Evolutionary conservation across 352 stramenopile genomes (phyloP).

Genomic region (Pythium folliculosum): DNA sequence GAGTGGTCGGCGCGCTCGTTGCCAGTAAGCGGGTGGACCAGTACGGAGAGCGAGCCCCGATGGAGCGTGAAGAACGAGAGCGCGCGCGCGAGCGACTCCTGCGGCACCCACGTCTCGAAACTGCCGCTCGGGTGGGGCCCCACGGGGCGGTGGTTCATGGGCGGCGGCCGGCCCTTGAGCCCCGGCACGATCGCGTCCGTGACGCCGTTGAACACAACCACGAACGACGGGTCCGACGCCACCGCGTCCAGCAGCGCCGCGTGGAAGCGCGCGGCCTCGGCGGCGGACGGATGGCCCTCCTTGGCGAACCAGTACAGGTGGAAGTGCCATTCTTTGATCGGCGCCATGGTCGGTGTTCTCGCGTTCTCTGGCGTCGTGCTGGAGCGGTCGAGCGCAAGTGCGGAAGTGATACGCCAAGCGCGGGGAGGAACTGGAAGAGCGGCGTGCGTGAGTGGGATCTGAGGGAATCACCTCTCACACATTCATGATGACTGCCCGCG

Average conservation of each 20-base stretch:
- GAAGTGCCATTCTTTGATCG: slow-evolving; percentile 78
- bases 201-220: slow-evolving; percentile 62
- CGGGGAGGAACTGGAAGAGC: too few relatives aligned
- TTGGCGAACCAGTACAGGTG: slow-evolving; percentile 67
- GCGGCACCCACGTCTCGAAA: slow-evolving; percentile 72
- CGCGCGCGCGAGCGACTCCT: slow-evolving; percentile 55
- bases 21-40: slow-evolving; percentile 67
- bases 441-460: too few relatives aligned
- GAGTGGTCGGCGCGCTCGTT: slow-evolving; percentile 61
- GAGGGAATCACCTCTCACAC: background rate
- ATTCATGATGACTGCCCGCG: background rate
- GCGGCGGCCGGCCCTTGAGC: slow-evolving; percentile 31
- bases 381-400: background rate
- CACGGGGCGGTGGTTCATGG: slow-evolving; percentile 59
- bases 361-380: background rate
- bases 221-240: slow-evolving; percentile 45
- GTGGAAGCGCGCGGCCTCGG: slow-evolving; percentile 46
- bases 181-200: slow-evolving; percentile 38
- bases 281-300: slow-evolving; percentile 37
- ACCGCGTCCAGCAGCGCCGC: slow-evolving; percentile 51
- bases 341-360: background rate
- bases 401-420: too few relatives aligned
- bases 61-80: slow-evolving; percentile 71
- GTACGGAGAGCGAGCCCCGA: slow-evolving; percentile 54
- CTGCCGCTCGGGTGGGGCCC: slow-evolving; percentile 63